Conservation (phyloP, 192 early-diverging fungal species). For the Obelidium mucronatum region DNA sequence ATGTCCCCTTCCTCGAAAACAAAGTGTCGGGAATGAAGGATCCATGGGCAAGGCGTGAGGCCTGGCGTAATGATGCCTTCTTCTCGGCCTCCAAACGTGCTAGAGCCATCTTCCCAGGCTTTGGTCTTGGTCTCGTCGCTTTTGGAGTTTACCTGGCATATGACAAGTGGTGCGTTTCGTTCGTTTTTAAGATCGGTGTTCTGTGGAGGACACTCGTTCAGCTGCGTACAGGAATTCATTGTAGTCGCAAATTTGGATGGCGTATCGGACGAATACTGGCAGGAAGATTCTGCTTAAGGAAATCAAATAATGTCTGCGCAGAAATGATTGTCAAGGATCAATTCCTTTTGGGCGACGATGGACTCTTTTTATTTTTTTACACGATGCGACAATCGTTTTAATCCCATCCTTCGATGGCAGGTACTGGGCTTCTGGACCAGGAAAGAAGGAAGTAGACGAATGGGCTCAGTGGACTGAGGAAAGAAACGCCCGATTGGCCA, state of each 20-base stretch:
- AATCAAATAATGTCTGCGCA: too few relatives aligned
- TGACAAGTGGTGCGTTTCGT: slow-evolving; percentile 49
- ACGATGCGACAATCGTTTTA: too few relatives aligned
- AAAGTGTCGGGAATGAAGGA: slow-evolving; percentile 19
- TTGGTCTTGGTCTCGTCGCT: slow-evolving; percentile 41
- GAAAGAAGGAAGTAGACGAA: slow-evolving; percentile 45
- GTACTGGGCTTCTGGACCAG: slow-evolving; percentile 50
- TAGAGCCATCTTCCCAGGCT: slow-evolving; percentile 46
- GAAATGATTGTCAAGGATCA: too few relatives aligned
- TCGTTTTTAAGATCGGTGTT: too few relatives aligned
- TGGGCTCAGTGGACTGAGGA: slow-evolving; percentile 53
- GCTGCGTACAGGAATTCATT: too few relatives aligned
- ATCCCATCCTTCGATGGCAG: slow-evolving; percentile 10
- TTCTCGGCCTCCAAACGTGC: slow-evolving; percentile 40
- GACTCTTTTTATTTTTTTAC: too few relatives aligned
- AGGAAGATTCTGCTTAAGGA: too few relatives aligned
- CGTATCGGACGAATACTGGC: too few relatives aligned
- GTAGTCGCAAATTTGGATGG: too few relatives aligned
- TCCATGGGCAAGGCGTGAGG: slow-evolving; percentile 56
- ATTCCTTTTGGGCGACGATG: too few relatives aligned
- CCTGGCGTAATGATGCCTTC: slow-evolving; percentile 56
- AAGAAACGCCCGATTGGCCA: slow-evolving; percentile 43
- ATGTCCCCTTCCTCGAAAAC: slow-evolving; percentile 38
- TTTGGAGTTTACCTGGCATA: slow-evolving; percentile 55
- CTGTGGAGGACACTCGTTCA: too few relatives aligned